Base-by-base conservation (phyloP, 306 rosid species). In the Castanopsis chinensis region DNA sequence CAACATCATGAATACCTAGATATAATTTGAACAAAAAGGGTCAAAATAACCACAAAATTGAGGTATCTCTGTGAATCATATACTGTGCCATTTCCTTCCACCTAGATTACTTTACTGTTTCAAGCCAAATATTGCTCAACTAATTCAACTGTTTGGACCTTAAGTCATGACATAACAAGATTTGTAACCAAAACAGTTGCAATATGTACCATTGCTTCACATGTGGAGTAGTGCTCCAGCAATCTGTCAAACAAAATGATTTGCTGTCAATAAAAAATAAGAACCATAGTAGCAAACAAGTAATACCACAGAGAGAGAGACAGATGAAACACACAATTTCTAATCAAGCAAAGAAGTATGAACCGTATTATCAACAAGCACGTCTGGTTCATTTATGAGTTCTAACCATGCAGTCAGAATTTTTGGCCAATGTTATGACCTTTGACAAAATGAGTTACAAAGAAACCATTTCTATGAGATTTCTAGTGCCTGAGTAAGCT, bases 161-260 rank as follows among this genome's bases (percentile, higher is more conserved):
- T 32, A 59, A 79, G 27, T 13, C 30, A 63, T 41, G 69, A 35
- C 2, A 58, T 20, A 72, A 69, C 32, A 72, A 51, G 72, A 71
- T 28, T 54, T 75, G 61, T 11, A 67, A 63, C 45, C 53, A 61
- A 70, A 85, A 53, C 57, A 74, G 58, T 73, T 41, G 15, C 59
- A 63, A 73, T 45, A 30, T 25, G 70, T 92, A 92, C 99, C 99
- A 95, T 87, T 90, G 86, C 65, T 91, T 89, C 71, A 95, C 83
- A 75, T 91, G 98, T 32, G 82, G 32, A 65, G 92, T 88, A 43
- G 80, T 55, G 69, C 20, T 87, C 99, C 99, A 95, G 90, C 99
- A 95, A 87, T 35, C 99, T 95, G 94, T 84, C 86, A 92, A 85
- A 83, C 58, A 80, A 49, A 28, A 75, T 37, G 37, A 69, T 53